Evolutionary conservation across 306 rosid genomes (phyloP), one percentile per base, ranked within the genome.

Genomic region (Urtica urens): DNA sequence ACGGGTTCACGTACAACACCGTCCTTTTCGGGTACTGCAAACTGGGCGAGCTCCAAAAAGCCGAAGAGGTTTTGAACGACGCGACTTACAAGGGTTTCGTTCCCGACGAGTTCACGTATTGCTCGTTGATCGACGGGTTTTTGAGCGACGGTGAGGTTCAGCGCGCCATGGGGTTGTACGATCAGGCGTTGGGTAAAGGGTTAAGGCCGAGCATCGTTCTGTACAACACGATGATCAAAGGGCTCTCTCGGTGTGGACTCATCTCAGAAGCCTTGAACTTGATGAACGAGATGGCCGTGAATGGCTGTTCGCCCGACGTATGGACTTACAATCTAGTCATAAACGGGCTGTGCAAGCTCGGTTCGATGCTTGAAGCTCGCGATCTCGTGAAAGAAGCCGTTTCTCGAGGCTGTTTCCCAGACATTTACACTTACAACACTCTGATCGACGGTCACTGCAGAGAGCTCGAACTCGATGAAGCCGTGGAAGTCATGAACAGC

Each of bases 311-410:
- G 17, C 95, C 95, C 6, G 55, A 72, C 57, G 81, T 83, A 40
- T 83, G 95, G 86, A 83, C 90, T 43, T 81, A 72, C 47, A 88
- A 83, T 67, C 51, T 81, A 55, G 78, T 88, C 38, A 67, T 88
- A 51, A 76, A 81, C 49, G 95, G 93, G 42, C 51, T 88, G 73
- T 88, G 96, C 75, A 88, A 88, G 80, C 70, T 83, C 75, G 93
- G 96, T 49, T 88, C 77, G 69, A 47, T 81, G 40, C 70, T 73
- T 45, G 93, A 88, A 50, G 96, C 95, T 52, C 58, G 24, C 66
- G 66, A 70, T 55, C 78, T 88, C 59, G 30, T 78, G 44, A 71
- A 70, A 28, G 95, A 72, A 53, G 93, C 80, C 53, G 81, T 83
- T 69, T 62, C 81, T 27, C 66, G 71, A 63, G 93, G 93, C 50